These are phyloP conservation scores for Botrytis fragariae DNA, from an alignment of 2,329 filamentous ascomycete genomes.

Conservation along the genomic window DNA sequence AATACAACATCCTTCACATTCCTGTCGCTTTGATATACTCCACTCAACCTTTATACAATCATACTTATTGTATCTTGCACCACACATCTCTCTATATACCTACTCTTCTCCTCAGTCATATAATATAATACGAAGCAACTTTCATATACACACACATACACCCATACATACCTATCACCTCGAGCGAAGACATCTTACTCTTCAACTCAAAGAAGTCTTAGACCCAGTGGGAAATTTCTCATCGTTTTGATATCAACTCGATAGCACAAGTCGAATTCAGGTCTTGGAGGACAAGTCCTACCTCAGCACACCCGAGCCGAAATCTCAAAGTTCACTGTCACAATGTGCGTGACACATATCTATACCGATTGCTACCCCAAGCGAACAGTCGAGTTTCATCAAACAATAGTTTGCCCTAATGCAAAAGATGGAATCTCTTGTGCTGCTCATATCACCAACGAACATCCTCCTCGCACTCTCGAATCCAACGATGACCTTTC, in stretches of 20 bases:
- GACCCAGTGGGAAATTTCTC: slow-evolving; percentile 8
- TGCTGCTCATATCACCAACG: slow-evolving; percentile 42
- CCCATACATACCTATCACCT: not conserved
- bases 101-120: not conserved
- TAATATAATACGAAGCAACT: not conserved
- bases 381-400: slow-evolving; percentile 40
- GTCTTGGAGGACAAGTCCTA: slow-evolving; percentile 5
- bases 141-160: not conserved
- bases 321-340: slow-evolving; percentile 31
- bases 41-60: not conserved
- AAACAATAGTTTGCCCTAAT: slow-evolving; percentile 42
- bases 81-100: not conserved
- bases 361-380: slow-evolving; percentile 49
- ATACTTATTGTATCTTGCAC: not conserved
- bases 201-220: not conserved
- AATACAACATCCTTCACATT: slow-evolving; percentile 12
- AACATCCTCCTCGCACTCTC: slow-evolving; percentile 43
- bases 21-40: slow-evolving; percentile 7
- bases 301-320: slow-evolving; percentile 3
- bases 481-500: slow-evolving; percentile 39
- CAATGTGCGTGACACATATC: slow-evolving; percentile 52
- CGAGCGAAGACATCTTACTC: not conserved
- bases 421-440: slow-evolving; percentile 44
- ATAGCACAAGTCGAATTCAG: not conserved
- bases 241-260: slow-evolving; percentile 7